Base-by-base conservation (phyloP, 2,329 filamentous ascomycete genomes). In the Penicillium psychrosexuale region DNA sequence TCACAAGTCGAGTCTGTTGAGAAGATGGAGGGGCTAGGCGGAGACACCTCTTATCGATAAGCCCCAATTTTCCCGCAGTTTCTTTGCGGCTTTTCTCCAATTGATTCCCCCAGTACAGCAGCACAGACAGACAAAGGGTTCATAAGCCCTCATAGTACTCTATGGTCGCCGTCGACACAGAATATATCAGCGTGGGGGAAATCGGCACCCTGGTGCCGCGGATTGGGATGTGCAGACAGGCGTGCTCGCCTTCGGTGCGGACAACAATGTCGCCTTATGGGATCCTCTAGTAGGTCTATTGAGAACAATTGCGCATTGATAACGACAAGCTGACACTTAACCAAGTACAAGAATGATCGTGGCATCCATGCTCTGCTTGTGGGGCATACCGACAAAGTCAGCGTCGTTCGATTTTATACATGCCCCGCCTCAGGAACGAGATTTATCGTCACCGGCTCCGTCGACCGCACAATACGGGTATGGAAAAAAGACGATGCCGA, bases 241-340 rank as follows among this genome's bases (percentile, higher is more conserved):
- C 9, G 71, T 91, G 42, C 79, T 99, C 51, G 94, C 91, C 30
- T 99, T 90, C 76, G 94, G 94, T 31, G 88, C 92, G 8, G 90
- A 95, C 73, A 86, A 87, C 64, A 94, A 94, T 75, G 82, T 99
- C 64, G 93, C 91, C 40, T 70, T 97, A 38, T 99, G 94, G 94
- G 80, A 85, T 69, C 91, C 91, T 53, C 74, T 81, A 70, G 90
- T 92, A 80, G 74, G 85, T 76, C 28, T 12, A 56, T 43, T 43
- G 33, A 36, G 22, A 39, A 22, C 22, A 8, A 42, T 45, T 51
- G 56, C 43, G 24, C 22, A 28, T 51, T 17, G 36, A 47, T 13
- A 6, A 64, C 46, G 37, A 53, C 24, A 40, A 57, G 42, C 52
- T 63, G 27, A 61, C 56, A 33, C n/a, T 52, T 40, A 27, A 13